Evolutionary conservation across 805 yeast genomes (phyloP).

Genomic region (Cyberlindnera galapagoensis): DNA sequence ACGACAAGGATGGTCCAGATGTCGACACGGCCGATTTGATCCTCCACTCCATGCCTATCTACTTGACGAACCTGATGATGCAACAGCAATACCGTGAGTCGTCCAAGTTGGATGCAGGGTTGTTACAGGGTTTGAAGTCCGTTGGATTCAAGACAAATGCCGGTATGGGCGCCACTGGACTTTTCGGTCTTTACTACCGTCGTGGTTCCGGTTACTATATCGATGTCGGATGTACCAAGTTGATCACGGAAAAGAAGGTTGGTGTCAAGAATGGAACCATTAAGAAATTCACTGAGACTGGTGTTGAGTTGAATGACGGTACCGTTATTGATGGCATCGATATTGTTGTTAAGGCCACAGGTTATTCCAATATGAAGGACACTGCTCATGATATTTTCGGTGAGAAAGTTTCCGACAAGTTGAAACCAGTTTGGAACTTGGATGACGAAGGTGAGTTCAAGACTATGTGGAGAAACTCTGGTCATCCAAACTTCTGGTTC

Average conservation of each 20-base stretch:
- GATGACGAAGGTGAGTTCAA: constrained; percentile 38
- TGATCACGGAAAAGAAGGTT: constrained; percentile 34
- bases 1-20: constrained; percentile 31
- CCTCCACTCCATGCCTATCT: constrained; percentile 30
- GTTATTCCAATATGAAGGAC: constrained; percentile 36
- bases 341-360: constrained; percentile 39
- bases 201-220: constrained; percentile 42
- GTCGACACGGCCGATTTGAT: constrained; percentile 35
- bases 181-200: constrained; percentile 33
- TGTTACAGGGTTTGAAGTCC: constrained; percentile 27
- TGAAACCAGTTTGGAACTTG: constrained; percentile 36
- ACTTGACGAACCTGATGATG: constrained; percentile 29
- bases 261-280: constrained; percentile 31
- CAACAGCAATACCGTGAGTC: constrained; percentile 32
- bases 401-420: constrained; percentile 27
- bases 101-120: constrained; percentile 26
- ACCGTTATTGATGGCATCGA: constrained; percentile 28
- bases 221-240: constrained; percentile 38
- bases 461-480: constrained; percentile 33
- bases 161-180: constrained; percentile 39
- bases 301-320: constrained; percentile 36
- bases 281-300: constrained; percentile 29
- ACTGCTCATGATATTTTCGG: constrained; percentile 35
- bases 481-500: constrained; percentile 35
- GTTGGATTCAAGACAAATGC: constrained; percentile 36